phyloP scores from a whole-genome alignment of 768 basidiomycete genomes.

The Boletus patriciae region DNA sequence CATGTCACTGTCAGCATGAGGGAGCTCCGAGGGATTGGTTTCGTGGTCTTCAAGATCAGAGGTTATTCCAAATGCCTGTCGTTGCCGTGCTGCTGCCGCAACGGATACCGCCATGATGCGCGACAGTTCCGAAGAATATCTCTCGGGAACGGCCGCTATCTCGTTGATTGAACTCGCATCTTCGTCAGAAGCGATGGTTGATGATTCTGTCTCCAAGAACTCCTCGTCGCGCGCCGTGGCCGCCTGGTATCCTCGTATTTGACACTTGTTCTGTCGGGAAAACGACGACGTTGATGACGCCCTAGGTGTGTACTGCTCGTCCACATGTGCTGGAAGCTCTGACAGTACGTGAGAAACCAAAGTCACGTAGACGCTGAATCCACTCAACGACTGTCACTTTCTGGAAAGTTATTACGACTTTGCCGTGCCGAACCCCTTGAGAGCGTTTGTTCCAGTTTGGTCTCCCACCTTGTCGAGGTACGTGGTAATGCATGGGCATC shows the following conservation, averaged over 20 bases:
- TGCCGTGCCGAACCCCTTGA: constrained; percentile 1
- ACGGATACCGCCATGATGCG: constrained; percentile 29
- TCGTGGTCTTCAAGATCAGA: constrained; percentile 18
- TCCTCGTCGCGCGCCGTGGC: background rate
- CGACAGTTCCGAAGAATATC: constrained; percentile 32
- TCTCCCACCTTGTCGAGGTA: constrained; percentile 2
- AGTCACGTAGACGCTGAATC: background rate
- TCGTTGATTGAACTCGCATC: constrained; percentile 5
- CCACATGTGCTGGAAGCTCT: constrained; percentile 7
- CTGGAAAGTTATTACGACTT: background rate
- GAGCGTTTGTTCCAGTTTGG: constrained; percentile 11
- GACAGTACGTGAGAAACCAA: constrained; percentile 7
- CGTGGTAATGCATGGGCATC: background rate
- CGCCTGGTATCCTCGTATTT: background rate
- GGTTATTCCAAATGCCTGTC: constrained; percentile 53
- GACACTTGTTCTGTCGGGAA: constrained; percentile 4
- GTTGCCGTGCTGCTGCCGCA: constrained; percentile 45
- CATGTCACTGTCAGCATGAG: constrained; percentile 48
- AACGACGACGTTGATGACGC: constrained; percentile 6
- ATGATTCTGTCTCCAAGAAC: constrained; percentile 11
- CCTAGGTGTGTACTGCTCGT: constrained; percentile 25
- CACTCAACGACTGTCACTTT: constrained; percentile 14
- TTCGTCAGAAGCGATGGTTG: constrained; percentile 18
- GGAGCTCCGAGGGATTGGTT: constrained; percentile 9
- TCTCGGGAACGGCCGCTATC: background rate